phyloP scores from a whole-genome alignment of 164 flowering plant genomes.

The Platanus orientalis region DNA sequence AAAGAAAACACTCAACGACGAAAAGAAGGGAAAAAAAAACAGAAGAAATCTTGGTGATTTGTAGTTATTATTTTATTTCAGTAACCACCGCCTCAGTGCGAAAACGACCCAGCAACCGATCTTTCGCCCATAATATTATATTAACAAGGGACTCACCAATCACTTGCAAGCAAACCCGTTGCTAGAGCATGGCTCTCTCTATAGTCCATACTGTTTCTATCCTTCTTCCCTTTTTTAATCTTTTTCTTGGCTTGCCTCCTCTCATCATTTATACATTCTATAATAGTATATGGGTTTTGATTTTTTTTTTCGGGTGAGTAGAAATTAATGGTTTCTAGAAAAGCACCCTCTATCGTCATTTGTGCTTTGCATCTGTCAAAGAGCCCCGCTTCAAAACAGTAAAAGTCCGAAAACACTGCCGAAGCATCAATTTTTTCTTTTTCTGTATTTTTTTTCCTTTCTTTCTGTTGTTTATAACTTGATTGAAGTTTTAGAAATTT shows the following conservation, averaged over 20 bases:
- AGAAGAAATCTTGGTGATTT: constrained; percentile 16
- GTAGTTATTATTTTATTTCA: constrained; percentile 23
- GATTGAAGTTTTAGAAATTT: no score
- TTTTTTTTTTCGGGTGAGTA: constrained; percentile 10
- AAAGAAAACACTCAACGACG: constrained; percentile 8
- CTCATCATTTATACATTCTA: no score
- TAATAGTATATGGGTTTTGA: no score
- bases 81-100: constrained; percentile 29
- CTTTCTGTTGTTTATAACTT: no score
- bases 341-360: no score
- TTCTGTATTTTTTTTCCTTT: no score
- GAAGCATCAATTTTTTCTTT: background rate
- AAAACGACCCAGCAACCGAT: constrained; percentile 38
- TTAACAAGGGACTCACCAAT: constrained; percentile 14
- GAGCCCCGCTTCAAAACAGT: no score
- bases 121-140: constrained; percentile 11
- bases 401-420: no score
- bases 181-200: no score
- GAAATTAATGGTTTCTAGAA: no score
- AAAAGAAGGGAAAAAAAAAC: constrained; percentile 3
- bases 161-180: constrained; percentile 17
- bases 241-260: background rate
- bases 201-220: no score
- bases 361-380: no score
- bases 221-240: constrained; percentile 8